Percentiles rank a stretch among this genome's conserved stretches.
Conservation (phyloP, 2,329 filamentous ascomycete species). For the Exophiala spinifera region DNA sequence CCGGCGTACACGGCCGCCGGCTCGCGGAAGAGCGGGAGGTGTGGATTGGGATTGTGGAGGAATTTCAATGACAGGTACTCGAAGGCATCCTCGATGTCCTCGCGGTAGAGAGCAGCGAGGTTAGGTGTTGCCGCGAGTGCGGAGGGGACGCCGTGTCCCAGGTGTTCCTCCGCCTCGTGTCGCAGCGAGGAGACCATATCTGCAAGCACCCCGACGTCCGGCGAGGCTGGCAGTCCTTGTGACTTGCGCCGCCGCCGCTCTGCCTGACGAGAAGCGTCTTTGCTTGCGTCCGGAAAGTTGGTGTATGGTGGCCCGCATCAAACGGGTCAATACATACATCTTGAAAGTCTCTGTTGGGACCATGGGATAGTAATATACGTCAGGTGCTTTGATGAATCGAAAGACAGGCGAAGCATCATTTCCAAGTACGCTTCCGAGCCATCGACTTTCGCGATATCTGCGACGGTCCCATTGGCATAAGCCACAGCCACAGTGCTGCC, state of each 20-base stretch:
- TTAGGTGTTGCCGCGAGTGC: too few relatives aligned
- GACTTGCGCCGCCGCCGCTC: background rate
- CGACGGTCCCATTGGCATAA: too few relatives aligned
- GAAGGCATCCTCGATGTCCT: too few relatives aligned
- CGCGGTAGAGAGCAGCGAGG: too few relatives aligned
- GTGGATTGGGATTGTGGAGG: background rate
- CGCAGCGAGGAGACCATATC: background rate
- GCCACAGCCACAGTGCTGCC: too few relatives aligned
- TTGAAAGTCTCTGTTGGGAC: background rate
- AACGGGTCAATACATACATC: background rate
- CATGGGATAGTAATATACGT: background rate
- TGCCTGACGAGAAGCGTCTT: background rate
- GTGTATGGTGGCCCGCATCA: background rate
- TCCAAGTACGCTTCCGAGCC: background rate
- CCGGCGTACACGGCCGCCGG: slow-evolving; percentile 1
- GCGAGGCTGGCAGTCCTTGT: background rate
- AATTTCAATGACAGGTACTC: too few relatives aligned
- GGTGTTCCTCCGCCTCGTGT: background rate
- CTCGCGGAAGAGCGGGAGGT: background rate
- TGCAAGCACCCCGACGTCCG: slow-evolving; percentile 1
- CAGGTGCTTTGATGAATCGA: background rate
- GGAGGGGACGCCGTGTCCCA: too few relatives aligned
- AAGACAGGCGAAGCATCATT: too few relatives aligned
- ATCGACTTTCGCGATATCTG: background rate
- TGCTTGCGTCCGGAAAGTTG: background rate